Evolutionary conservation across 805 yeast genomes (phyloP).

Genomic region (Spathaspora arborariae): DNA sequence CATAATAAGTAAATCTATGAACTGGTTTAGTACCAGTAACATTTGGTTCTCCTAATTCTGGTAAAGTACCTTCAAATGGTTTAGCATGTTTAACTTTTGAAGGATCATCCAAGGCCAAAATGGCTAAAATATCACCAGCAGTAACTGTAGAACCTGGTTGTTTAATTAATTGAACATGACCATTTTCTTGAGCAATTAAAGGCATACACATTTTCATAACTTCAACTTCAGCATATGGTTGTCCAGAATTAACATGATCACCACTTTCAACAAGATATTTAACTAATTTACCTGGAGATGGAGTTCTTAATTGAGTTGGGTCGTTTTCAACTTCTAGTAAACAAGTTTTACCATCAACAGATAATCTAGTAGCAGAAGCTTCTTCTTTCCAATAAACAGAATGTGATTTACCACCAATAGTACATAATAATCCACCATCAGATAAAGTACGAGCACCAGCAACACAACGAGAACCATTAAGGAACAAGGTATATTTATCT

Average conservation of each 20-base stretch:
- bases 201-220: conserved; percentile 99
- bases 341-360: conserved; percentile 95
- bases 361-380: conserved; percentile 88
- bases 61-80: conserved; percentile 92
- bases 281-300: conserved; percentile 97
- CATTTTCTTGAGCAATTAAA: conserved; percentile 87
- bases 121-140: conserved; percentile 97
- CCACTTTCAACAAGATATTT: conserved; percentile 93
- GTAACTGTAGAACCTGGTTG: conserved; percentile 97
- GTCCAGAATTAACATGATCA: conserved; percentile 87
- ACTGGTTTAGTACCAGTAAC: conserved; percentile 81
- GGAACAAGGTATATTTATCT: conserved; percentile 81
- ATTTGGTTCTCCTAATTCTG: conserved; percentile 80
- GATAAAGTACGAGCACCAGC: conserved; percentile 85
- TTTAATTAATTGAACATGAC: conserved; percentile 85
- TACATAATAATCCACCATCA: conserved; percentile 89
- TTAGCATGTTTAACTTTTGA: conserved; percentile 94
- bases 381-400: conserved; percentile 98
- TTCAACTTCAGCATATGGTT: conserved; percentile 96
- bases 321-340: conserved; percentile 92
- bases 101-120: conserved; percentile 92
- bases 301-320: conserved; percentile 97
- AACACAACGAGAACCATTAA: conserved; percentile 88
- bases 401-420: conserved; percentile 90
- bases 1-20: conserved; percentile 60